Evolutionary conservation across 1,284 basidiomycete genomes (phyloP).

Genomic region (Puccinia brachypodii): DNA sequence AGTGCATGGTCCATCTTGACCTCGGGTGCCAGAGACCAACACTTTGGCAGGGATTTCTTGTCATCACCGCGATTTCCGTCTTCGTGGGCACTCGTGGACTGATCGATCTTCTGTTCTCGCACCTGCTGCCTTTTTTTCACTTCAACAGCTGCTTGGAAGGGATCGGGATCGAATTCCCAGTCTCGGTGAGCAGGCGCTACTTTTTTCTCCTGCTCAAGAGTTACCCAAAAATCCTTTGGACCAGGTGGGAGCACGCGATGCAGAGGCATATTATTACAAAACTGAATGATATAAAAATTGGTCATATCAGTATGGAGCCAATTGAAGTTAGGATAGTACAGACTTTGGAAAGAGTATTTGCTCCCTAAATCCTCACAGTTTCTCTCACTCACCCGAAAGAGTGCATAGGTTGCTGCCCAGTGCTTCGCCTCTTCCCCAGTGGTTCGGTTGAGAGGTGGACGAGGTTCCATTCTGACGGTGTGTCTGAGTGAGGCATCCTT

Average conservation of each 20-base stretch:
- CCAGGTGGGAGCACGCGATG: conserved; percentile 55
- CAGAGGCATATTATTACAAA: conserved; percentile 52
- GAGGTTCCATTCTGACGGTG: conserved; percentile 55
- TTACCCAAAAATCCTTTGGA: conserved; percentile 56
- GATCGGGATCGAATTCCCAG: conserved; percentile 56
- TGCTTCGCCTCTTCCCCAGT: conserved; percentile 54
- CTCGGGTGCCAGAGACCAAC: conserved; percentile 72
- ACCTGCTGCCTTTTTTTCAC: conserved; percentile 50
- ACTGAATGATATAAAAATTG: background rate
- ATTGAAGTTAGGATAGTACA: background rate
- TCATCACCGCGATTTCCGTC: background rate
- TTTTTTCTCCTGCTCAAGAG: conserved; percentile 55
- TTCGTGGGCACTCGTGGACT: background rate
- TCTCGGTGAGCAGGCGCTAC: conserved; percentile 52
- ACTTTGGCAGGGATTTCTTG: conserved; percentile 57
- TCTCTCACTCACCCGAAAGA: conserved; percentile 52
- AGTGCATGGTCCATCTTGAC: conserved; percentile 78
- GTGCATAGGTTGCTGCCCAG: conserved; percentile 57
- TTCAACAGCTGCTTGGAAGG: conserved; percentile 53
- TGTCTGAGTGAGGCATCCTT: conserved; percentile 54
- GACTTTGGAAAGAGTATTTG: background rate
- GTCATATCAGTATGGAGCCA: background rate
- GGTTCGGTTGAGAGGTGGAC: conserved; percentile 52
- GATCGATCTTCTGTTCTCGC: conserved; percentile 49
- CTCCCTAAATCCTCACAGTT: background rate